phyloP scores from a whole-genome alignment of 2,329 filamentous ascomycete species.

The Ophiocordyceps australis region DNA sequence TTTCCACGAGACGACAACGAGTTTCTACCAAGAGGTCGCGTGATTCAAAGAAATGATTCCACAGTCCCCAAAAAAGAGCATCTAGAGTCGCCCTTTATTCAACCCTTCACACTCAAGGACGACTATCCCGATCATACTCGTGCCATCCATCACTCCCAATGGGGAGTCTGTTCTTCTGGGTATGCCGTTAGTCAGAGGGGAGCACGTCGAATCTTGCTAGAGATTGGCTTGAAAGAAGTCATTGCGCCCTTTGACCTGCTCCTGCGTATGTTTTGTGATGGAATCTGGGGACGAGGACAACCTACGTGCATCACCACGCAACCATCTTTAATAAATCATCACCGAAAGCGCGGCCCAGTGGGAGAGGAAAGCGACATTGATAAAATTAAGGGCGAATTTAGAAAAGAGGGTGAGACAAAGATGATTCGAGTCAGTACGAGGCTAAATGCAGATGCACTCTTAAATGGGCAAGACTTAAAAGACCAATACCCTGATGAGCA shows the following conservation, averaged over 20 bases:
- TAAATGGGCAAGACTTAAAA: constrained; percentile 12
- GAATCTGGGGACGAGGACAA: constrained; percentile 11
- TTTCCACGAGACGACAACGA: constrained; percentile 7
- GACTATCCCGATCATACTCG: constrained; percentile 22
- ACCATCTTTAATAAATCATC: constrained; percentile 27
- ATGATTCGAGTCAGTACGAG: constrained; percentile 20
- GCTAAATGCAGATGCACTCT: constrained; percentile 18
- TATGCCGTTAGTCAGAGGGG: constrained; percentile 26
- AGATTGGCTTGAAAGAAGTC: constrained; percentile 21
- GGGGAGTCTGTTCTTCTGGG: constrained; percentile 20
- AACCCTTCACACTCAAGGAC: constrained; percentile 15
- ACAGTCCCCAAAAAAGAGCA: constrained; percentile 16
- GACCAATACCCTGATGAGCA: constrained; percentile 6
- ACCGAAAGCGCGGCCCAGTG: constrained; percentile 18
- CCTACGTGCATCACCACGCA: constrained; percentile 20
- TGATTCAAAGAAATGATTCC: constrained; percentile 13
- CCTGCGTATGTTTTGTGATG: constrained; percentile 26
- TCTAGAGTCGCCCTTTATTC: constrained; percentile 12
- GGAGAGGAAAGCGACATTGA: constrained; percentile 17
- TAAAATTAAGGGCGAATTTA: constrained; percentile 11
- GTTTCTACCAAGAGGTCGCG: constrained; percentile 10
- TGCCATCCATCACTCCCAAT: constrained; percentile 20
- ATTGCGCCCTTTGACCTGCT: constrained; percentile 23
- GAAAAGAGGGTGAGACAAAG: constrained; percentile 11
- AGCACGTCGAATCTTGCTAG: constrained; percentile 21